Percentiles rank a stretch among this genome's conserved stretches.
These are phyloP conservation scores for Pseudisothecium myosuroides DNA, from an alignment of 225 moss, liverwort and hornwort species.

Conservation along the genomic window DNA sequence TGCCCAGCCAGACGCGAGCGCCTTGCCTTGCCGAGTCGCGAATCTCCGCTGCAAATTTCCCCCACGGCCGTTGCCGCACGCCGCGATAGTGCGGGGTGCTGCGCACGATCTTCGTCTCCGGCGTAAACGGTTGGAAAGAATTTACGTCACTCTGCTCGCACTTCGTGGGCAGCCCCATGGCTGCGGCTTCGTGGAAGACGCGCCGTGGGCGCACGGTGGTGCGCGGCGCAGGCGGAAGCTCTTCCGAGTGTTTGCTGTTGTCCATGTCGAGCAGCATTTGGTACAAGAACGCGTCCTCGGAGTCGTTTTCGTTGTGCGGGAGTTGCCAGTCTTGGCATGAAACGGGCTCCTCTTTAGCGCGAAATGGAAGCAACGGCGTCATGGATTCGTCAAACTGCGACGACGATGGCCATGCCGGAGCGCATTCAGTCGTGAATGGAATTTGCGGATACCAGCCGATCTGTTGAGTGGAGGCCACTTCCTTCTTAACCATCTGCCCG, in stretches of 20 bases:
- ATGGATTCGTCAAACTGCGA: background rate
- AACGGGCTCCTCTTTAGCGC: slow-evolving; percentile 4
- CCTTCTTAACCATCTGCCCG: slow-evolving; percentile 30
- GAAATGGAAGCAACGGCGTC: background rate
- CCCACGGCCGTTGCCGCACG: slow-evolving; percentile 47
- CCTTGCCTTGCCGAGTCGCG: slow-evolving; percentile 51
- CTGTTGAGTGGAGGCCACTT: background rate
- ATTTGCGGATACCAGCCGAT: slow-evolving; percentile 11
- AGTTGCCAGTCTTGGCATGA: slow-evolving; percentile 1
- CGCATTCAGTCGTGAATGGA: background rate
- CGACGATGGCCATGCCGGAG: background rate
- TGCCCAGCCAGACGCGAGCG: slow-evolving; percentile 46
- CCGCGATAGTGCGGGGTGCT: slow-evolving; percentile 41
- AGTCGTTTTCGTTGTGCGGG: background rate
- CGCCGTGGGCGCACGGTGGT: background rate
- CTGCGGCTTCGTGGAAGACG: slow-evolving; percentile 25
- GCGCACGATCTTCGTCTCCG: background rate
- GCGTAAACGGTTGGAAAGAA: background rate
- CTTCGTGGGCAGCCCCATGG: background rate
- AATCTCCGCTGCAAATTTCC: slow-evolving; percentile 50
- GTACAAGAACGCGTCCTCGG: slow-evolving; percentile 20
- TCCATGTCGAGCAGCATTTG: slow-evolving; percentile 24
- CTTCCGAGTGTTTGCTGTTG: background rate
- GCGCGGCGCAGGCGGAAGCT: background rate
- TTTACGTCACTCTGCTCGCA: background rate